Percentiles rank a stretch among this genome's conserved stretches.
Conservation (phyloP, 805 yeast genomes). For the Saccharomycopsis fodiens region DNA sequence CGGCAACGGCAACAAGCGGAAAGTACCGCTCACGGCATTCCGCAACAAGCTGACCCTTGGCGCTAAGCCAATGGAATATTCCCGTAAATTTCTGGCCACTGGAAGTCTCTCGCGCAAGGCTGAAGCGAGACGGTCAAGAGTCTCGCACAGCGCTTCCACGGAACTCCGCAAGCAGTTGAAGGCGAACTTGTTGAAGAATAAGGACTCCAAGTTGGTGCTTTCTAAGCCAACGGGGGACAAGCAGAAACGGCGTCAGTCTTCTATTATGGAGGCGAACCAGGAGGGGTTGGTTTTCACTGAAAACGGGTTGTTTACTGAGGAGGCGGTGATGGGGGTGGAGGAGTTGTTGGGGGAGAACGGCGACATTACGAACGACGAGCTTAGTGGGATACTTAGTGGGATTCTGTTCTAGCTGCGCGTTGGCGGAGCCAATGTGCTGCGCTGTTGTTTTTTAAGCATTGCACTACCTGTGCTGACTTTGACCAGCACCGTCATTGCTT, state of each 20-base stretch:
- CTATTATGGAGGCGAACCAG: conserved; percentile 55
- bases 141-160: conserved; percentile 1
- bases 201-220: conserved; percentile 10
- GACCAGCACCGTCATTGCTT: too few relatives aligned
- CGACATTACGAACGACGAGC: conserved; percentile 11
- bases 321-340: conserved; percentile 67
- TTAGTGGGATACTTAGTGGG: conserved; percentile 12
- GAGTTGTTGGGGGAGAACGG: conserved; percentile 52
- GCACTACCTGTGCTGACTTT: too few relatives aligned
- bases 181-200: conserved; percentile 3
- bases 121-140: conserved; percentile 5
- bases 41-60: conserved; percentile 60
- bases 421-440: too few relatives aligned
- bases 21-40: conserved; percentile 83
- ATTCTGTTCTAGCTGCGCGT: conserved; percentile 15
- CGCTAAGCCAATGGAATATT: conserved; percentile 14
- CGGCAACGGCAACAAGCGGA: conserved; percentile 34
- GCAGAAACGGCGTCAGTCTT: conserved; percentile 50
- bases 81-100: conserved; percentile 17
- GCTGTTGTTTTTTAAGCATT: too few relatives aligned
- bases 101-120: conserved; percentile 23
- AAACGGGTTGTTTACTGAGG: conserved; percentile 70
- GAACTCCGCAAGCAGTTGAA: conserved; percentile 12
- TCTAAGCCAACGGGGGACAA: conserved; percentile 16
- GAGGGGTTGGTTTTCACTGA: conserved; percentile 72